Base-by-base conservation (phyloP, 1,284 basidiomycete genomes). In the Cutaneotrichosporon cyanovorans region DNA sequence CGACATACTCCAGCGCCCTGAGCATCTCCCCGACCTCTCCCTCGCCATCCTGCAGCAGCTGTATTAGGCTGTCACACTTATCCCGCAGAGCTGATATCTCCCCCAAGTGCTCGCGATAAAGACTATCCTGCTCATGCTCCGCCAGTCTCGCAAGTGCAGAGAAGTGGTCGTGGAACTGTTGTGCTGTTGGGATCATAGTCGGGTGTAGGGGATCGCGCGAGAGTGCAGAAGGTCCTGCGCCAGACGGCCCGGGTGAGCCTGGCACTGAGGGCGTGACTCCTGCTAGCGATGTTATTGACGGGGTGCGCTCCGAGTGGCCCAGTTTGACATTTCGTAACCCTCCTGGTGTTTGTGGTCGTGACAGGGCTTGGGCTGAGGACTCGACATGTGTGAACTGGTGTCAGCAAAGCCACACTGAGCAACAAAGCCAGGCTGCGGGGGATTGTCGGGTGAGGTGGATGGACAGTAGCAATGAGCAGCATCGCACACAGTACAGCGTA, bases 101-200 rank as follows among this genome's bases (percentile, higher is more conserved):
- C 5, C 79, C 78, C 18, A 91, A 77, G 66, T 93, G 86, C 1
- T 83, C 80, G 32, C 87, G 78, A 65, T 92, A 93, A 61, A 90
- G 83, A 4, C 85, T 80, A 62, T 95, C 91, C 62, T 93, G 90
- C 52, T 85, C 86, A 61, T 89, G 86, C 12, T 89, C 84, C 25
- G 93, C 86, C 1, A 84, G 84, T 16, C 85, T 77, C 54, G 93
- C 88, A 41, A 95, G 81, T 33, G 84, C 76, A 0, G 85, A 78
- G 66, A 90, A 91, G 83, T 89, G 93, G 72, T 95, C 91, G 62
- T 91, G 88, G 70, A 95, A 93, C 58, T 92, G 87, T 60, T 95
- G 87, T 0, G 88, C 83, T 0, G 87, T 91, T 52, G 83, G 78
- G 37, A 96, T 81, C 71, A 63, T 81, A 77, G 22, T n/a, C 1